A percentile compares a stretch with the other conserved stretches of the same genome.
Conservation (phyloP, 345 rosid genomes). For the Schrenkiella parvula region DNA sequence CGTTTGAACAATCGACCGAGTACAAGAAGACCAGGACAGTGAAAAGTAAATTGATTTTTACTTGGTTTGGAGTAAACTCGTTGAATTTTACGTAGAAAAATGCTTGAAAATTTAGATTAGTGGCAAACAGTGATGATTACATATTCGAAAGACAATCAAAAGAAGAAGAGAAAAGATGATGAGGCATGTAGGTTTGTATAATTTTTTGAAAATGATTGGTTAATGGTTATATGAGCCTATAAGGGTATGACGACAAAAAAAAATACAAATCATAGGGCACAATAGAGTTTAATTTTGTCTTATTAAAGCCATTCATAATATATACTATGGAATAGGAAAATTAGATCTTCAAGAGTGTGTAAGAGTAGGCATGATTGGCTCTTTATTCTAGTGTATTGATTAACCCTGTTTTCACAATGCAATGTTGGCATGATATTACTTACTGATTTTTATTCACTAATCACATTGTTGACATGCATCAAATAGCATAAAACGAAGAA, state of each 20-base stretch:
- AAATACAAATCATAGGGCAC: conserved; percentile 18
- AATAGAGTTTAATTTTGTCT: conserved; percentile 12
- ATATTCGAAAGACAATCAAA: neutral
- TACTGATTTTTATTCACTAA: neutral
- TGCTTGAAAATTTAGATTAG: neutral
- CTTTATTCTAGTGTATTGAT: conserved; percentile 22
- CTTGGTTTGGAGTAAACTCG: neutral
- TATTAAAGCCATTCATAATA: conserved; percentile 1
- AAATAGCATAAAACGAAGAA: conserved; percentile 2
- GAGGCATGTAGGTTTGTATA: neutral
- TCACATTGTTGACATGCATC: conserved; percentile 25
- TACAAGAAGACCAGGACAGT: neutral
- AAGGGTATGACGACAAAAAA: conserved; percentile 10
- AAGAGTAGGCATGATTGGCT: conserved; percentile 26
- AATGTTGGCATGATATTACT: conserved; percentile 27
- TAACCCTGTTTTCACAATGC: conserved; percentile 3
- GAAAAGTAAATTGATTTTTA: neutral
- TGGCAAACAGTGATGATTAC: neutral
- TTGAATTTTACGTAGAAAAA: neutral
- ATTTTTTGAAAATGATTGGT: conserved; percentile 6
- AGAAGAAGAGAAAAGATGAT: neutral
- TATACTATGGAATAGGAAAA: neutral
- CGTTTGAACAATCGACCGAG: neutral
- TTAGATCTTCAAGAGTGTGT: conserved; percentile 26
- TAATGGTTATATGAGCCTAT: conserved; percentile 23